Conservation (phyloP, 352 stramenopile species). For the Globisporangium emineosum region DNA sequence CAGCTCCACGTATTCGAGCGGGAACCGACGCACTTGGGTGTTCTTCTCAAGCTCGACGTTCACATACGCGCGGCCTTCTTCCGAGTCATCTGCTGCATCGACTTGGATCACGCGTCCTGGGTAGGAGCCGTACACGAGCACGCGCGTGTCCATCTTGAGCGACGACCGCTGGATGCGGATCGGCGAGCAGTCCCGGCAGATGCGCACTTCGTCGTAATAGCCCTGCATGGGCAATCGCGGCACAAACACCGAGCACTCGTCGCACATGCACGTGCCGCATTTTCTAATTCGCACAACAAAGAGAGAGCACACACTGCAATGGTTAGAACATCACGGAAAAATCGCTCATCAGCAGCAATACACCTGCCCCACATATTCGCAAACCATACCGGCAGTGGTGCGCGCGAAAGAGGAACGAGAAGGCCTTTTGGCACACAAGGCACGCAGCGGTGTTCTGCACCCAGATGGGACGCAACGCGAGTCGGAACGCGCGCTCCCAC, state of each 20-base stretch:
- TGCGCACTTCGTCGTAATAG: conserved; percentile 82
- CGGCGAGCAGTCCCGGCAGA: conserved; percentile 78
- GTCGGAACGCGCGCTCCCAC: conserved; percentile 77
- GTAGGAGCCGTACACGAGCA: conserved; percentile 77
- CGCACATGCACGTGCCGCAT: conserved; percentile 82
- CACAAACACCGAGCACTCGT: conserved; percentile 80
- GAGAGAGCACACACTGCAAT: neutral
- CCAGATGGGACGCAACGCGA: conserved; percentile 77
- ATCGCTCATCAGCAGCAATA: neutral
- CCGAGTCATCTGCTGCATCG: conserved; percentile 57
- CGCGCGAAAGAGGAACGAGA: conserved; percentile 71
- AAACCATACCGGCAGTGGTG: conserved; percentile 67
- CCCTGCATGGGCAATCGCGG: conserved; percentile 74
- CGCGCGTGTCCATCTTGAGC: conserved; percentile 61
- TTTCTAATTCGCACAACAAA: conserved; percentile 33
- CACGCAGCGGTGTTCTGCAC: conserved; percentile 72
- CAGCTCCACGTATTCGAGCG: conserved; percentile 69
- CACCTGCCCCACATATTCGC: neutral
- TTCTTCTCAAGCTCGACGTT: conserved; percentile 53
- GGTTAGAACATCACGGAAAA: neutral
- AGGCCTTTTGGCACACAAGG: conserved; percentile 73
- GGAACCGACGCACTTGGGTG: conserved; percentile 35
- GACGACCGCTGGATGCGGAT: conserved; percentile 67
- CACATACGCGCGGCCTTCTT: conserved; percentile 50
- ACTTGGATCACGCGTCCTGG: conserved; percentile 58